These are phyloP conservation scores for Ilyonectria robusta DNA, from an alignment of 2,329 filamentous ascomycete genomes.

Conservation along the genomic window DNA sequence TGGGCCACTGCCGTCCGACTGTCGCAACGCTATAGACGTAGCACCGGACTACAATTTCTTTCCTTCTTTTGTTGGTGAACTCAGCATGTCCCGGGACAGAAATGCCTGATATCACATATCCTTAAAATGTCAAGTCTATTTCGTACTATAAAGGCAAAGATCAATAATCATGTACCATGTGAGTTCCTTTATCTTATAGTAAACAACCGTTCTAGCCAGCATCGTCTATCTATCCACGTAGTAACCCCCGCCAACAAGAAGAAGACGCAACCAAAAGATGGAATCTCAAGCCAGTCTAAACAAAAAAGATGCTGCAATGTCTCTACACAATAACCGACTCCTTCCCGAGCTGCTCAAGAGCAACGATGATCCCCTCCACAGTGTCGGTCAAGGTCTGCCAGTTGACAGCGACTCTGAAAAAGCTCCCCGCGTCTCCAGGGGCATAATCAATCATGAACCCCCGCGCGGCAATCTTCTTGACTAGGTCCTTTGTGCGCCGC, in stretches of 20 bases:
- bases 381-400: slow-evolving; percentile 67
- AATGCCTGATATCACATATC: not conserved
- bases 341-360: slow-evolving; percentile 62
- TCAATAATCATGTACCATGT: not conserved
- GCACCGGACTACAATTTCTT: not conserved
- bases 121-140: not conserved
- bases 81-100: not conserved
- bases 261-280: not conserved
- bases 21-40: not conserved
- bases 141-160: not conserved
- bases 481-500: slow-evolving; percentile 63
- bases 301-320: not conserved
- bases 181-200: slow-evolving; percentile 1
- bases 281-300: not conserved
- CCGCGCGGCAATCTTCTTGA: slow-evolving; percentile 60
- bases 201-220: not conserved
- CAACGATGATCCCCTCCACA: slow-evolving; percentile 67
- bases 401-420: slow-evolving; percentile 72
- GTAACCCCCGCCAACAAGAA: not conserved
- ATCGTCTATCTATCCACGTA: not conserved
- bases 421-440: slow-evolving; percentile 67
- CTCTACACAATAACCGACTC: slow-evolving; percentile 26
- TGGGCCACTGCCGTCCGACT: not conserved
- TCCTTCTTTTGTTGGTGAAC: not conserved
- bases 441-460: slow-evolving; percentile 75